A percentile compares a stretch with the other conserved stretches of the same genome.
phyloP scores from a whole-genome alignment of 768 basidiomycete species.

The Suillus hirtellus region DNA sequence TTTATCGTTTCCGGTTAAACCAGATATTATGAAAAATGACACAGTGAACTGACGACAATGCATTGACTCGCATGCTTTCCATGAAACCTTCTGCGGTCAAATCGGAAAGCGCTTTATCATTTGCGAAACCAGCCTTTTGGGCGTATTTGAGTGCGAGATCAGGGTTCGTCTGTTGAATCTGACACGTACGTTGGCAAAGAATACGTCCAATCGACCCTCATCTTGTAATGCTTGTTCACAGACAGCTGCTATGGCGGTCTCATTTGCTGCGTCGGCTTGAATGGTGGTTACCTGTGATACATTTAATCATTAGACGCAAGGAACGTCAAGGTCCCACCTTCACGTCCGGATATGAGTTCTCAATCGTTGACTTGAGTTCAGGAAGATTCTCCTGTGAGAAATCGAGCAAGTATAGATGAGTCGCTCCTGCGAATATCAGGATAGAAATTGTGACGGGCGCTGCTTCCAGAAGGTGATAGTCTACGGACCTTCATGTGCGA shows the following conservation, averaged over 20 bases:
- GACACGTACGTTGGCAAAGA: constrained; percentile 85
- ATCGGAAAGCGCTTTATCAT: constrained; percentile 44
- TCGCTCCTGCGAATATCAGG: constrained; percentile 54
- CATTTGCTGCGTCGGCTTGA: constrained; percentile 84
- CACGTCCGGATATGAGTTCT: constrained; percentile 69
- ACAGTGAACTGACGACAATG: constrained; percentile 48
- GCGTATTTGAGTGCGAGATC: neutral
- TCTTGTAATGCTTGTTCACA: constrained; percentile 76
- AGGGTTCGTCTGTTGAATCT: neutral
- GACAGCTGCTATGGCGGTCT: constrained; percentile 61
- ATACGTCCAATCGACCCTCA: constrained; percentile 86
- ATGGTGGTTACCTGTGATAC: constrained; percentile 68
- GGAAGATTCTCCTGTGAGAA: constrained; percentile 68
- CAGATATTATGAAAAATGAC: constrained; percentile 9
- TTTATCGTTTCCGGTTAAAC: constrained; percentile 10
- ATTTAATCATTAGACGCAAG: neutral
- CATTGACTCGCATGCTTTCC: constrained; percentile 77
- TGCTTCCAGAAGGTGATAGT: constrained; percentile 5
- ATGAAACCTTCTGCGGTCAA: constrained; percentile 68
- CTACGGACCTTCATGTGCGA: constrained; percentile 73
- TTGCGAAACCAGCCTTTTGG: constrained; percentile 66
- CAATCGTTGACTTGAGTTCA: constrained; percentile 67
- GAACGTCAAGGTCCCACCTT: constrained; percentile 47
- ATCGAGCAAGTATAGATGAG: constrained; percentile 76
- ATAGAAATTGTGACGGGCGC: constrained; percentile 8